Evolutionary conservation across 192 early-diverging fungal species (phyloP).

Genomic region (Entomortierella chlamydospora): DNA sequence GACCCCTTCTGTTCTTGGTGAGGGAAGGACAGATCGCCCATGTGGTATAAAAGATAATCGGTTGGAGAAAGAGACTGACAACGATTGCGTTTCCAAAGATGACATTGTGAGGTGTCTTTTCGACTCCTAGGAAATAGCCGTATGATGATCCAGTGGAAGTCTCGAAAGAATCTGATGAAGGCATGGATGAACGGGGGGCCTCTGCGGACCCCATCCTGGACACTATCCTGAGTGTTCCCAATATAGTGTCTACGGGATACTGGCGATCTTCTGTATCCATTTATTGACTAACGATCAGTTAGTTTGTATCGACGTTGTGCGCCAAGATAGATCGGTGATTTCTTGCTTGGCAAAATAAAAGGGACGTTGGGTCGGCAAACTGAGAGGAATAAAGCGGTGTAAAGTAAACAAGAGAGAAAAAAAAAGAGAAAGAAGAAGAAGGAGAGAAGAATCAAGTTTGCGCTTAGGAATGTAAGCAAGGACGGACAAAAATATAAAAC

Average conservation of each 20-base stretch:
- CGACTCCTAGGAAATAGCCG: slow-evolving; percentile 22
- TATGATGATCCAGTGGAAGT: background rate
- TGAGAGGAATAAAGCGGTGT: slow-evolving; percentile 76
- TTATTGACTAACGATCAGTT: background rate
- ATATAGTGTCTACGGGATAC: background rate
- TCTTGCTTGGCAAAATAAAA: no score
- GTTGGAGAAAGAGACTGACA: slow-evolving; percentile 20
- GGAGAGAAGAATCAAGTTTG: no score
- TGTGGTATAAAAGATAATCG: slow-evolving; percentile 19
- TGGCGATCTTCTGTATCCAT: background rate
- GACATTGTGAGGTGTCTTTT: slow-evolving; percentile 10
- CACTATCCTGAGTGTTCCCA: slow-evolving; percentile 1
- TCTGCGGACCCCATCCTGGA: background rate
- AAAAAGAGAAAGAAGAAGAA: no score
- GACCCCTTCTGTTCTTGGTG: slow-evolving; percentile 17
- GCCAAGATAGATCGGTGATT: no score
- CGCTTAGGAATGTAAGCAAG: no score
- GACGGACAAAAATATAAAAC: background rate
- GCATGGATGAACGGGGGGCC: background rate
- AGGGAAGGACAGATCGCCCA: slow-evolving; percentile 21
- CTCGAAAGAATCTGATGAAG: no score
- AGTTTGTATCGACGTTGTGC: background rate
- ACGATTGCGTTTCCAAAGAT: slow-evolving; percentile 25
- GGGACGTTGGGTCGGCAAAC: slow-evolving; percentile 68
- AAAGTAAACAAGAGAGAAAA: background rate